These are phyloP conservation scores for Parascedosporium putredinis DNA, from an alignment of 2,329 filamentous ascomycete genomes.

Conservation along the genomic window DNA sequence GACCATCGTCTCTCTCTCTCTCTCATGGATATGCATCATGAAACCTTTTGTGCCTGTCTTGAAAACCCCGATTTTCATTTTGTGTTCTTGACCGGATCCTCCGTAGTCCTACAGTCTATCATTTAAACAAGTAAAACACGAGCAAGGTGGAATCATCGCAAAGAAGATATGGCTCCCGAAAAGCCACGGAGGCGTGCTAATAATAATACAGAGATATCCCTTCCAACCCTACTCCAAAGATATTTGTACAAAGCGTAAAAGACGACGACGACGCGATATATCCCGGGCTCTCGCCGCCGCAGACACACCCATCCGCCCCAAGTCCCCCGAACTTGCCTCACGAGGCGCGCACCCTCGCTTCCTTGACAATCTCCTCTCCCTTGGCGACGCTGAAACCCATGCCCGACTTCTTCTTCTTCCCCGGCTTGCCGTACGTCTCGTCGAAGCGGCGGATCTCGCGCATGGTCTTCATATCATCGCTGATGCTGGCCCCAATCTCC, in stretches of 20 bases:
- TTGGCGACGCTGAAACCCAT: conserved; percentile 49
- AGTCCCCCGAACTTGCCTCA: neutral
- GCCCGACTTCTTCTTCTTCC: conserved; percentile 48
- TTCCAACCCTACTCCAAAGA: neutral
- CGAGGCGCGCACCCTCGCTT: conserved; percentile 32
- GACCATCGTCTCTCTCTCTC: too few relatives aligned
- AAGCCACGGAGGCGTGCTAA: neutral
- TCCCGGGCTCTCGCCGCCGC: neutral
- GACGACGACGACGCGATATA: neutral
- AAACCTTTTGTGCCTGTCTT: too few relatives aligned
- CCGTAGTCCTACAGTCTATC: conserved; percentile 6
- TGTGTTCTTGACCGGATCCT: too few relatives aligned
- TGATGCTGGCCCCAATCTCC: conserved; percentile 87
- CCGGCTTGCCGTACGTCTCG: conserved; percentile 59
- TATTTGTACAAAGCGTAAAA: neutral
- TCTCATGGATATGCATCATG: too few relatives aligned
- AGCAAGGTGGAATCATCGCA: neutral
- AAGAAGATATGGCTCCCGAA: neutral
- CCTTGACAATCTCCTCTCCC: conserved; percentile 27
- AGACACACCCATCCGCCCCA: neutral
- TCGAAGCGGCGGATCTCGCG: conserved; percentile 89
- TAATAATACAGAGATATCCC: neutral
- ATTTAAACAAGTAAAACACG: neutral
- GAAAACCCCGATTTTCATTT: too few relatives aligned
- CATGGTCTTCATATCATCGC: conserved; percentile 83